Conservation (phyloP, 2,329 filamentous ascomycete genomes). For the Ophiosphaerella narmari region DNA sequence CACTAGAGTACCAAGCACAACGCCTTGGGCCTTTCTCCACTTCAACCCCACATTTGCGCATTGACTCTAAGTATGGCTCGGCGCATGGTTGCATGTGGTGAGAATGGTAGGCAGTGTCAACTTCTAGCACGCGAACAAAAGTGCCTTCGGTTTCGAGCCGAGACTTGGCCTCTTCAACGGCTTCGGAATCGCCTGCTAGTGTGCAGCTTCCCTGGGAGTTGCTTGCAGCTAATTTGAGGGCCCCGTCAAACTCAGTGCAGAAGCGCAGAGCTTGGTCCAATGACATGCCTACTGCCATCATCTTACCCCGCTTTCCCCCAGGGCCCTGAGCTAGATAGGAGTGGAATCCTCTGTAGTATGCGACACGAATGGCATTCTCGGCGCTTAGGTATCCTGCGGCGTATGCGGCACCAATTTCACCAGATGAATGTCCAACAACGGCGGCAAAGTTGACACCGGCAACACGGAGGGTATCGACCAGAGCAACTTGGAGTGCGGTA, state of each 20-base stretch:
- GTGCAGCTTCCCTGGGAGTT: constrained; percentile 15
- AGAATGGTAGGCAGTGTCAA: constrained; percentile 52
- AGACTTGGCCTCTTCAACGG: neutral
- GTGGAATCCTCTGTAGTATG: no score
- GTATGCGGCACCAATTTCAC: no score
- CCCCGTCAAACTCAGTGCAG: neutral
- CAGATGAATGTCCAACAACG: no score
- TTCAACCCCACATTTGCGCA: constrained; percentile 2
- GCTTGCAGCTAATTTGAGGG: constrained; percentile 15
- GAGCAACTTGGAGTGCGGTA: no score
- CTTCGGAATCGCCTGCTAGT: constrained; percentile 19
- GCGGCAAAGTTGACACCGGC: no score
- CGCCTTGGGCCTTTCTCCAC: neutral
- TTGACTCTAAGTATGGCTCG: constrained; percentile 5
- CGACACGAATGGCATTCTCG: no score
- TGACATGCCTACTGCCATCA: constrained; percentile 9
- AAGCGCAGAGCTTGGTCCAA: constrained; percentile 2
- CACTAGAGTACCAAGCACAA: constrained; percentile 8
- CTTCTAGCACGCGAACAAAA: constrained; percentile 22
- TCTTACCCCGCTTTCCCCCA: neutral
- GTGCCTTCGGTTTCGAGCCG: constrained; percentile 7
- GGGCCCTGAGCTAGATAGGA: no score
- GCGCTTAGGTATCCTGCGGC: no score
- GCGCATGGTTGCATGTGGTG: constrained; percentile 10
- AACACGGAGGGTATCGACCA: no score